These are phyloP conservation scores for Biscutella auriculata DNA, from an alignment of 441 rosid species.

Conservation along the genomic window DNA sequence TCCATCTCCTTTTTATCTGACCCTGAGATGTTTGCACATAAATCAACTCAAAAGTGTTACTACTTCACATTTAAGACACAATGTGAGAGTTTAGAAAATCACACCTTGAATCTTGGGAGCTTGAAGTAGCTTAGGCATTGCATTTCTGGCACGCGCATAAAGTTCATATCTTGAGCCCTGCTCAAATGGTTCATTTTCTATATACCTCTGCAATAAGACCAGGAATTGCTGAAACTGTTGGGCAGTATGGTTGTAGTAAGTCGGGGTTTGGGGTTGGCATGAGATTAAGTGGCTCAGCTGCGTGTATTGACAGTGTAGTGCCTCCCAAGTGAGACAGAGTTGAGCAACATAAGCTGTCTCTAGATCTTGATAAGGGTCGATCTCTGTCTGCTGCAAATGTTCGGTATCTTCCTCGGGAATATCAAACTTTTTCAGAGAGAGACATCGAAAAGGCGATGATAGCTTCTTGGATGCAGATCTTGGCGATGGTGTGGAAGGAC, in stretches of 20 bases:
- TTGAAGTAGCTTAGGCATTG: slow-evolving; percentile 76
- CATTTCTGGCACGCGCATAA: slow-evolving; percentile 61
- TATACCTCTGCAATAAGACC: slow-evolving; percentile 79
- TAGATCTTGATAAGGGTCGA: slow-evolving; percentile 53
- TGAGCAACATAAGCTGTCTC: slow-evolving; percentile 91
- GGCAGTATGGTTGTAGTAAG: slow-evolving; percentile 68
- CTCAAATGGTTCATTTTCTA: slow-evolving; percentile 91
- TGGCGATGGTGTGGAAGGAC: slow-evolving; percentile 71
- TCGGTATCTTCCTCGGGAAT: slow-evolving; percentile 61
- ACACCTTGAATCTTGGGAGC: slow-evolving; percentile 77
- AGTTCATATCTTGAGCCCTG: slow-evolving; percentile 62
- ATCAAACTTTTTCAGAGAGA: slow-evolving; percentile 60
- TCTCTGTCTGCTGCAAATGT: slow-evolving; percentile 34
- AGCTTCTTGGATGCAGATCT: slow-evolving; percentile 74
- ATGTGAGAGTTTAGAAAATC: not conserved
- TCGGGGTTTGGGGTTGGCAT: slow-evolving; percentile 48
- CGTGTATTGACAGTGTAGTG: slow-evolving; percentile 86
- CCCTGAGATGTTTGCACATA: slow-evolving; percentile 29
- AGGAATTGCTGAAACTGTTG: slow-evolving; percentile 87
- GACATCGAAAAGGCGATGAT: slow-evolving; percentile 75
- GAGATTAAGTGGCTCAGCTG: slow-evolving; percentile 66
- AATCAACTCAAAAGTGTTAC: slow-evolving; percentile 8
- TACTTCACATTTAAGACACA: not conserved
- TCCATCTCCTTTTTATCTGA: slow-evolving; percentile 44
- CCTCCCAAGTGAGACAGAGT: slow-evolving; percentile 91